Evolutionary conservation across 176 grass and related monocot genomes (phyloP).

Genomic region (Musa beccarii): DNA sequence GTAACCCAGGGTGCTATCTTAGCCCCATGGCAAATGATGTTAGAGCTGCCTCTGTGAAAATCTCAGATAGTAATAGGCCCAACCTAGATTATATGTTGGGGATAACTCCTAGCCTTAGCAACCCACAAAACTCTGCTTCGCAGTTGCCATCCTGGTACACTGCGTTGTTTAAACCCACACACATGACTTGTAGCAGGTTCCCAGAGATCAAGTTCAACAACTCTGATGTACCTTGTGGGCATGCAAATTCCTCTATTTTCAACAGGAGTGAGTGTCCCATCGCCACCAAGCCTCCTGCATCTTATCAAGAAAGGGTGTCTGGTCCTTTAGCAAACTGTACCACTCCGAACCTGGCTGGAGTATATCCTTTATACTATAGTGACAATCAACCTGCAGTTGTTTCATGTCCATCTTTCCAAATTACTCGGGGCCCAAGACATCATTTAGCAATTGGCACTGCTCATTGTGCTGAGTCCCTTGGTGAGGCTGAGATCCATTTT

Average conservation of each 20-base stretch:
- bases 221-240: not conserved
- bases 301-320: not conserved
- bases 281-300: not conserved
- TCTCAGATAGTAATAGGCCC: slow-evolving; percentile 11
- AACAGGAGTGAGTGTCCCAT: not conserved
- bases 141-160: slow-evolving; percentile 19
- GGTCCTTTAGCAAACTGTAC: not conserved
- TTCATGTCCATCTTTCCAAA: slow-evolving; percentile 6
- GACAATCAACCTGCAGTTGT: slow-evolving; percentile 2
- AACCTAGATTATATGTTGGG: not conserved
- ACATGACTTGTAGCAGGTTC: slow-evolving; percentile 9
- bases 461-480: not conserved
- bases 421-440: not conserved
- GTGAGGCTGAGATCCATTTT: not conserved
- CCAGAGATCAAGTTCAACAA: not conserved
- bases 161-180: slow-evolving; percentile 23
- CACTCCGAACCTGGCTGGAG: not conserved
- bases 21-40: slow-evolving; percentile 11
- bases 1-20: slow-evolving; percentile 42
- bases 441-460: not conserved
- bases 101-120: not conserved
- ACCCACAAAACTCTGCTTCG: not conserved
- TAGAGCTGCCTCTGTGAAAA: slow-evolving; percentile 14
- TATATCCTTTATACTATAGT: slow-evolving; percentile 20
- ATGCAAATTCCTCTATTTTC: not conserved